phyloP scores from a whole-genome alignment of 805 yeast species.

The Saturnispora diversa region DNA sequence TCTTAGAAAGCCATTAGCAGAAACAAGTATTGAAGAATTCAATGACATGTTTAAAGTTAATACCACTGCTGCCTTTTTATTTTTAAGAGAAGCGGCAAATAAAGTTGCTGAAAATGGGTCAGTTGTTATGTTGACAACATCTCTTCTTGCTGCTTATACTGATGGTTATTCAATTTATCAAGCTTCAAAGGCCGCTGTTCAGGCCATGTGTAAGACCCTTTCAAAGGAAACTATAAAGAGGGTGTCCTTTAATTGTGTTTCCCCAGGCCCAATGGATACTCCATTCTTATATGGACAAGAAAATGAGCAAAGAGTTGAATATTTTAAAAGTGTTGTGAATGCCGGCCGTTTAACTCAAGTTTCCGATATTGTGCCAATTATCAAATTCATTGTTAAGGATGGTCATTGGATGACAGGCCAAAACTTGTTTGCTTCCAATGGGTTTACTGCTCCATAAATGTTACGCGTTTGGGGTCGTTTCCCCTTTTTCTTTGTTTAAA shows the following conservation, averaged over 20 bases:
- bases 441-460: conserved; percentile 53
- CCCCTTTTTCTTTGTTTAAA: too few relatives aligned
- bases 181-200: conserved; percentile 52
- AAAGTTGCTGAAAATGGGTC: conserved; percentile 44
- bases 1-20: conserved; percentile 49
- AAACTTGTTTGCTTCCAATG: conserved; percentile 56
- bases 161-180: conserved; percentile 46
- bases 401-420: conserved; percentile 70
- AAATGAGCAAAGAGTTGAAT: conserved; percentile 42
- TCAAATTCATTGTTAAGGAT: conserved; percentile 51
- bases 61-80: conserved; percentile 54
- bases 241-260: conserved; percentile 47
- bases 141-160: conserved; percentile 58
- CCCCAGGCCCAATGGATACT: conserved; percentile 64
- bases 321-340: conserved; percentile 44
- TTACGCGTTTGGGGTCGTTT: too few relatives aligned
- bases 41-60: conserved; percentile 47
- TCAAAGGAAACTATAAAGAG: conserved; percentile 45
- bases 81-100: conserved; percentile 48
- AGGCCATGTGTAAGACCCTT: conserved; percentile 43
- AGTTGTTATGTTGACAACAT: conserved; percentile 52
- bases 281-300: conserved; percentile 60
- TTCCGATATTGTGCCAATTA: conserved; percentile 55
- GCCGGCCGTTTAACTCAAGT: conserved; percentile 47
- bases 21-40: conserved; percentile 47